Base-by-base conservation (phyloP, 306 rosid genomes). In the Lithocarpus polystachyus region DNA sequence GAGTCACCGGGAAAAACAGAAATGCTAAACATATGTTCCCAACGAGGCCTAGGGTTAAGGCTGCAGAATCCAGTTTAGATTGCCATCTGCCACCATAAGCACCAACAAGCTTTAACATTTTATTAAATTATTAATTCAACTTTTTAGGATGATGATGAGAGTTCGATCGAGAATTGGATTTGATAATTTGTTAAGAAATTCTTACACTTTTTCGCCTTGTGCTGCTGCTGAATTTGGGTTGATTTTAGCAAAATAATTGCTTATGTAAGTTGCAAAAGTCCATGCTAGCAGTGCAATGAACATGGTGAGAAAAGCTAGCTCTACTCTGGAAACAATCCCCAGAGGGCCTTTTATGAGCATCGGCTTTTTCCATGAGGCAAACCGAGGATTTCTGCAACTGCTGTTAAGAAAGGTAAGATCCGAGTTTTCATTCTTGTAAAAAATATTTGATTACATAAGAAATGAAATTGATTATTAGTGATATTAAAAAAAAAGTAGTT, bases 1-100 rank as follows among this genome's bases (percentile, higher is more conserved):
- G 93, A 0, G 95, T 82, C 73, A 93, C 96, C 1, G 97, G 98
- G 20, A 83, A 91, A 76, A 93, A 93, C 29, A 93, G 56, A 59
- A 91, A 80, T 7, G 86, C 86, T 68, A 93, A 77, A 54, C 91
- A 81, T 65, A 89, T 79, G 74, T 91, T 89, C 61, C 98, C 97
- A 17, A 86, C 80, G 0, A 83, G 18, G 7, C 92, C 98, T 35
- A 93, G 57, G 67, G 45, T 68, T 57, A 80, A 13, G 31, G 75
- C 92, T 77, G 83, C 78, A 20, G 17, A 23, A 0, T 77, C 90
- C 57, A 90, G 57, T 73, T 82, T 91, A 57, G 45, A 73, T 73
- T 88, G 88, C 98, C 98, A 93, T 71, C 98, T 93, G 87, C 67
- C 48, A 28, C 52, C 56, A 28, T 0, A 5, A 12, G 68, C 40